Conservation (phyloP, 2,329 filamentous ascomycete species). For the Reticulascus tulasneorum region DNA sequence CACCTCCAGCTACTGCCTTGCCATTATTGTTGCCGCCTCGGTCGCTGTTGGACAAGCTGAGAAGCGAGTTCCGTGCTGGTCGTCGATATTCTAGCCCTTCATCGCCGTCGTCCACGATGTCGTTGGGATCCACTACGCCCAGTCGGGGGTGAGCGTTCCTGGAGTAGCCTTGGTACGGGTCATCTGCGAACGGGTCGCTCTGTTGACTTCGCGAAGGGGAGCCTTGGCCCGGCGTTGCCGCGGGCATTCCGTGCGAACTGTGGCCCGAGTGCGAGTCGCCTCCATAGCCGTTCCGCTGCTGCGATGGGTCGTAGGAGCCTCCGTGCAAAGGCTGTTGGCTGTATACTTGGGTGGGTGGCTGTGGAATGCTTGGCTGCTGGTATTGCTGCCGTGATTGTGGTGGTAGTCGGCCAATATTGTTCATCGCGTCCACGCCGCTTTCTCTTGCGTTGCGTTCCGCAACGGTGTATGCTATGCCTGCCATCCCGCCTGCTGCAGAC, state of each 20-base stretch:
- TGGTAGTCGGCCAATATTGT: conserved; percentile 27
- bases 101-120: conserved; percentile 83
- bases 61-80: conserved; percentile 52
- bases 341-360: conserved; percentile 14
- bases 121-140: conserved; percentile 68
- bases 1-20: conserved; percentile 39
- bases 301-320: conserved; percentile 21
- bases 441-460: conserved; percentile 62
- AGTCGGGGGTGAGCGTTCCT: conserved; percentile 45
- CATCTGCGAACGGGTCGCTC: conserved; percentile 52
- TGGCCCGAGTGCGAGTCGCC: conserved; percentile 41
- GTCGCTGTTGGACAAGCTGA: conserved; percentile 49
- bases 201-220: conserved; percentile 48
- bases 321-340: conserved; percentile 15
- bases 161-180: conserved; percentile 62
- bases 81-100: conserved; percentile 65
- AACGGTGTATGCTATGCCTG: conserved; percentile 62
- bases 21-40: conserved; percentile 22
- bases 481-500: conserved; percentile 60
- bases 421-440: conserved; percentile 61
- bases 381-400: conserved; percentile 21
- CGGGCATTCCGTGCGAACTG: conserved; percentile 31
- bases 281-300: too few species aligned
- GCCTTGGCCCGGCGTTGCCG: conserved; percentile 26
- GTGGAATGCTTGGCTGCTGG: conserved; percentile 14